A percentile compares a stretch with the other conserved stretches of the same genome.
phyloP scores from a whole-genome alignment of 192 early-diverging fungal species.

The Coemansia sp. region DNA sequence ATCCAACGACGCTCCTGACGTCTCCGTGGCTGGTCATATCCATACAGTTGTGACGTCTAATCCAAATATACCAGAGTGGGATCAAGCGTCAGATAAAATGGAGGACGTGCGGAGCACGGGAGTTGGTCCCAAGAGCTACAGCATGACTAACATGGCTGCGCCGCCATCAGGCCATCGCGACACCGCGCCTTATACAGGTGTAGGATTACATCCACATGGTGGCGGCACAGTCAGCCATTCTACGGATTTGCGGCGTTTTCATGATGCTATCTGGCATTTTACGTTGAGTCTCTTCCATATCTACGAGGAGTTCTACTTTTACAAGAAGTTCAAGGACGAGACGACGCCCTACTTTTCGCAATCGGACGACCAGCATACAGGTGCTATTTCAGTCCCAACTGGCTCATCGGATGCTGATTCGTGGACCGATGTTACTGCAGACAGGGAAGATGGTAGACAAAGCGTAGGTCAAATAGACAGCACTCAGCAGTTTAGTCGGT shows the following conservation, averaged over 20 bases:
- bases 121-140: conserved; percentile 32
- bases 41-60: conserved; percentile 21
- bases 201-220: background rate
- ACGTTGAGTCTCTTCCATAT: conserved; percentile 50
- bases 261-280: conserved; percentile 52
- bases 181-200: background rate
- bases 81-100: conserved; percentile 11
- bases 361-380: background rate
- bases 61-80: conserved; percentile 25
- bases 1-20: conserved; percentile 5
- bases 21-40: conserved; percentile 11
- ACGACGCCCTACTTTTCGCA: conserved; percentile 30
- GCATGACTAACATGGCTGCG: conserved; percentile 22
- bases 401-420: conserved; percentile 1
- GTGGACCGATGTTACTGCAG: conserved; percentile 14
- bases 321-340: conserved; percentile 41
- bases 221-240: conserved; percentile 1
- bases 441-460: conserved; percentile 12
- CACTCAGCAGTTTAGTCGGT: conserved; percentile 34
- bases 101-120: background rate
- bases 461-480: conserved; percentile 9
- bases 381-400: conserved; percentile 19
- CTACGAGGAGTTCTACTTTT: conserved; percentile 52
- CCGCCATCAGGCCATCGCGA: background rate
- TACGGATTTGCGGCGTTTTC: conserved; percentile 38